phyloP scores from a whole-genome alignment of 2,329 filamentous ascomycete species.

The Raffaelea albimanens region DNA sequence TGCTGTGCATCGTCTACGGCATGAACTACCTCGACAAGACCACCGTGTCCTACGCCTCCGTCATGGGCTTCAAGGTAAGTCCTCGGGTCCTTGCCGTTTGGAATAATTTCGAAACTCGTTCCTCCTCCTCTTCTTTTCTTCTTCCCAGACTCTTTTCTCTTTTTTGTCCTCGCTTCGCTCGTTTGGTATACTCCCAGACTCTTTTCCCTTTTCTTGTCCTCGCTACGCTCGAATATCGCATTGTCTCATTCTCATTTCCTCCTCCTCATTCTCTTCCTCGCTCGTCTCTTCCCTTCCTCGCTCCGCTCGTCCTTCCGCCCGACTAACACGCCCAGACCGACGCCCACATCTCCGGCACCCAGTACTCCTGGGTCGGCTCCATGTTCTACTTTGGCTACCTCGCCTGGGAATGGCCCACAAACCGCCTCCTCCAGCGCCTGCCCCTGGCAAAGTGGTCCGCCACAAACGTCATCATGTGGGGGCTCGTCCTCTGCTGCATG shows the following conservation, averaged over 20 bases:
- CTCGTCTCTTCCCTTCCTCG: neutral
- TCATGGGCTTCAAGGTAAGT: constrained; percentile 39
- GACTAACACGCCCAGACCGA: constrained; percentile 21
- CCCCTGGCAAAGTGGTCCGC: constrained; percentile 59
- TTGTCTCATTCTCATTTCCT: no score
- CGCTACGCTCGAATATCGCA: no score
- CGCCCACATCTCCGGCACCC: constrained; percentile 28
- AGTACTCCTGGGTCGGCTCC: constrained; percentile 41
- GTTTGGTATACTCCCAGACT: neutral
- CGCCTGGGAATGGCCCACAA: constrained; percentile 58
- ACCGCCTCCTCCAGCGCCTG: constrained; percentile 51
- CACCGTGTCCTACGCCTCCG: constrained; percentile 35
- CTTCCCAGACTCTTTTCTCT: neutral
- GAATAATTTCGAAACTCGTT: no score
- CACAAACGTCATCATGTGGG: constrained; percentile 56
- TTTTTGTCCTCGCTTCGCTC: neutral
- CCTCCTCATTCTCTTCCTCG: neutral
- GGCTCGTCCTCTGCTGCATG: constrained; percentile 46
- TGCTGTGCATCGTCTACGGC: constrained; percentile 49
- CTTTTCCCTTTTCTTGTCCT: neutral
- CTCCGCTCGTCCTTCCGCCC: neutral
- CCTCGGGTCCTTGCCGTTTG: no score
- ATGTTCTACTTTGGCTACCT: constrained; percentile 39
- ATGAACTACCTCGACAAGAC: constrained; percentile 45
- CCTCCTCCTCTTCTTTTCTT: no score